Base-by-base conservation (phyloP, 768 basidiomycete genomes). In the Infundibulicybe gibba region DNA sequence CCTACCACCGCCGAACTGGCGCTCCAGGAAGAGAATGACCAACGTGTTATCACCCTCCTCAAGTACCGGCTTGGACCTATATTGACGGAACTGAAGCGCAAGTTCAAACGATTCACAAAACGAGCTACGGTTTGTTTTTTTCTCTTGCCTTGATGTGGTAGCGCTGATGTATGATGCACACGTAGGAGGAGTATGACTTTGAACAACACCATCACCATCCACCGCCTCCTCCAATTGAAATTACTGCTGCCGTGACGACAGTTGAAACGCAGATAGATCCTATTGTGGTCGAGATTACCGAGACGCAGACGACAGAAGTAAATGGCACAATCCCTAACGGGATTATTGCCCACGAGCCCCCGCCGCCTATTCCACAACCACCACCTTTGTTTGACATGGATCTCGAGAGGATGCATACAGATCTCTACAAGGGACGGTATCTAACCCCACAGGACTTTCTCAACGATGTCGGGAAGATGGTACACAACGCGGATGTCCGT, bases 61-160 rank as follows among this genome's bases (percentile, higher is more conserved):
- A 90, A 92, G 64, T 90, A 85, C 58, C 80, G 91, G n/a, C 76
- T 98, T n/a, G 89, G 90, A 2, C 89, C 89, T 1, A 85, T 98
- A 42, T 68, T 98, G 43, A 79, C 79, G 2, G 93, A 97, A 61
- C 70, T 99, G 55, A 93, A 91, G 71, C 80, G 90, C 62, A 93
- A 94, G 68, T 94, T 87, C 62, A 92, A 93, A 74, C 76, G 87
- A 54, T 94, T 97, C 60, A 87, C 83, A 0, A 92, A 92, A 67
- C 69, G 77, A 32, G 87, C 89, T 37, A 73, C 72, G 50, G 93
- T 94, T 55, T 60, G 84, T 71, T 17, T 14, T 45, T 13, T 16
- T 45, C 10, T 19, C 32, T 40, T 21, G 44, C 47, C 41, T 44
- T 43, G 14, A 25, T 40, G 19, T 20, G 39, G 43, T 38, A 37